Evolutionary conservation across 306 rosid species (phyloP), one percentile per base, ranked within the genome.

Genomic region (Macrotyloma uniflorum): DNA sequence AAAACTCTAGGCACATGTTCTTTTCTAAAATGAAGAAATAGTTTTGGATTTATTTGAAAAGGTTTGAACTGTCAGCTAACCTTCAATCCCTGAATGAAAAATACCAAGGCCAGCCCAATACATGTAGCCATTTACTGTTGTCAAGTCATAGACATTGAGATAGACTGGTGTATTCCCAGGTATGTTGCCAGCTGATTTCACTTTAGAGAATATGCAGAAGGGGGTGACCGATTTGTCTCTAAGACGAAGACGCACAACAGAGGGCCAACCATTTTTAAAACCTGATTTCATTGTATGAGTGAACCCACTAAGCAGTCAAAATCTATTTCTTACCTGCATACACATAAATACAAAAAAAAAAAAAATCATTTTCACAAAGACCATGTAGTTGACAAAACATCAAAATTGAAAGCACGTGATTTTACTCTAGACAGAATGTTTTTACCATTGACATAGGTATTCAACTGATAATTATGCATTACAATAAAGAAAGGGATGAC

Each of bases 61-160:
- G 77, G 64, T 42, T 30, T 67, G 50, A 47, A 53, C 35, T 30
- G 49, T 67, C 28, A 19, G 45, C 91, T 82, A 43, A 94, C 98
- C 97, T 92, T 94, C 97, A 35, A 94, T 84, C 28, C 92, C 98
- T 2, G 98, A 83, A 86, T 94, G 98, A 85, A 89, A 94, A 86
- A 92, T 89, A 32, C 97, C 98, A 69, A 94, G 77, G 43, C 98
- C 98, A 18, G 98, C 98, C 98, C 98, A 94, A 67, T 84, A 92
- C 83, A 92, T 88, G 59, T 91, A 94, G 64, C 97, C 97, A 81
- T 94, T 94, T 59, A 87, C 93, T 19, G 91, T 81, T 18, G 98
- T 94, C 76, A 94, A 89, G 84, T 94, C 98, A 79, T 94, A 94
- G 32, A 94, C 97, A 84, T 92, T 94, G 72, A 94, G 92, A 86